Base-by-base conservation (phyloP, 768 basidiomycete genomes). In the Amanita phalloides region DNA sequence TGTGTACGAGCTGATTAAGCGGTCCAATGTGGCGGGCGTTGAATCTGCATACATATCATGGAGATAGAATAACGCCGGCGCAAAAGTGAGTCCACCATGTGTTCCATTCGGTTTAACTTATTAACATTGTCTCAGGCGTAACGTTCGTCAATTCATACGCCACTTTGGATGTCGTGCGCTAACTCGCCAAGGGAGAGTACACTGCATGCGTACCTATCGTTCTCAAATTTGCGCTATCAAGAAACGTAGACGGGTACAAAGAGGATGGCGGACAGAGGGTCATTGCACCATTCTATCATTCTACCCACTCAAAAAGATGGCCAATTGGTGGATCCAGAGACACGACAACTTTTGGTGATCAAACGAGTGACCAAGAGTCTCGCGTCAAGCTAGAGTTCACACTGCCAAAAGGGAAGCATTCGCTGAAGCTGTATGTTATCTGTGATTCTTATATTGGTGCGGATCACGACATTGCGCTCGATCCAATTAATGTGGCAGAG, bases 121-220 rank as follows among this genome's bases (percentile, higher is more conserved):
- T 54, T 63, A 30, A 66, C 50, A 25, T 46, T 30, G 35, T 57
- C 50, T 9, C 59, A 94, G 91, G 90, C 86, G 81, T 55, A 93
- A 90, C 59, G 39, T 95, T 96, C 57, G 93, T 96, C 60, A 98
- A 99, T 67, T 86, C 92, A 1, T 98, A 96, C 62, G 95, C 95
- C 0, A 94, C 90, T n/a, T 74, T 98, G 36, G 96, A 99, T 54
- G 90, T 98, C 39, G 73, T 78, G 10, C 83, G 87, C 59, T 82
- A 92, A 54, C 75, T 99, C n/a, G 85, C 80, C 55, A 83, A 88
- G 63, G 89, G 85, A 50, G 86, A 90, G 8, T 87, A 93, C 64
- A 87, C 85, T 0, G 89, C 96, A 85, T 17, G 86, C 10, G 72
- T 84, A 8, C 89, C 96, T 0, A 89, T 99, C 66, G 68, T 76